Base-by-base conservation (phyloP, 1,284 basidiomycete species). In the Apiotrichum porosum region DNA sequence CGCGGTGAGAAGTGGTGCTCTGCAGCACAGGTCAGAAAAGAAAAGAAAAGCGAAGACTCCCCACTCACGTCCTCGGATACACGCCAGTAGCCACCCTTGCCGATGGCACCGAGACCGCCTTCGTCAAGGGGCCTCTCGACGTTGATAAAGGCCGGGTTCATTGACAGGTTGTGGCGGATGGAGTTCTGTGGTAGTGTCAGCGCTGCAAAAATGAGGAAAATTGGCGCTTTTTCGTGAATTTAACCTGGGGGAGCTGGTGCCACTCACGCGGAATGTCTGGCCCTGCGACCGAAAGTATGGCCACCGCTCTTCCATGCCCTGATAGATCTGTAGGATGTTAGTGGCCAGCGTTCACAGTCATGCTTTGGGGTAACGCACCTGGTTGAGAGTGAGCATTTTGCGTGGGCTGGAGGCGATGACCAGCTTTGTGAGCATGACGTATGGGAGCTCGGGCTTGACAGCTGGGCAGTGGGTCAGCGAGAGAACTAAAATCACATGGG, bases 101-200 rank as follows among this genome's bases (percentile, higher is more conserved):
- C 53, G 26, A 12, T 28, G 4, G 42, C 44, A 6, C 63, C 62
- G 6, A 51, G 33, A 9, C 51, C 49, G 1, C 55, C 60, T 15
- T 64, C 63, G 30, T 49, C 43, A 5, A 37, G 41, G 0, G 57
- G 50, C 14, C 63, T 47, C 35, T 65, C 61, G 31, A 79, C 76
- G 47, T 81, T 80, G 48, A 77, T 68, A 68, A 93, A 93, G 41
- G 84, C 82, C 50, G 83, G 81, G 66, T 89, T 85, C 31, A 92
- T 72, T 4, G 85, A 88, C 4, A 94, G 77, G 55, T 84, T 86
- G 71, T 93, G 90, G 10, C 90, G 80, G 49, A 93, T 88, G 8
- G 87, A 90, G 62, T 83, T 83, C 85, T 64, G 43, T 22, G 28
- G 43, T 36, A 45, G 38, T 39, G 6, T 19, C n/a, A 6, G 6